These are phyloP conservation scores for Dictyostelium purpureum DNA, from an alignment of 78 protist species.

Conservation along the genomic window DNA sequence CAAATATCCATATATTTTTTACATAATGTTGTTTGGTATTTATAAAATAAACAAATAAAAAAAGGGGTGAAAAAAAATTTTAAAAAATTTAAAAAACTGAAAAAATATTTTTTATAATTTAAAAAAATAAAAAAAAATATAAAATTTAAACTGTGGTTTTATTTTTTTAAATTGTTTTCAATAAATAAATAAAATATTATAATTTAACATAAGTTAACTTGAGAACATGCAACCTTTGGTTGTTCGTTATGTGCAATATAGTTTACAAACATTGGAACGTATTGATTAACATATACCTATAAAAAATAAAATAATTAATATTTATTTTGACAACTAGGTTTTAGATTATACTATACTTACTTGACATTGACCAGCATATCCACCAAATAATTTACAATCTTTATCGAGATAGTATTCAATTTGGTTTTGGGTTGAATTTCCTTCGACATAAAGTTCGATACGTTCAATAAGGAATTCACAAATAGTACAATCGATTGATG, in stretches of 20 bases:
- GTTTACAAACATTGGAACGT: not conserved
- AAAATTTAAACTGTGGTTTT: not conserved
- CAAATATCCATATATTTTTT: too few relatives aligned
- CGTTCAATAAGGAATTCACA: not conserved
- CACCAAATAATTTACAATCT: not conserved
- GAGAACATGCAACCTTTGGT: not conserved
- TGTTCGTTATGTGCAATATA: not conserved
- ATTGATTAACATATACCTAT: not conserved
- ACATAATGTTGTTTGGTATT: too few relatives aligned
- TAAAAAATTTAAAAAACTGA: not conserved
- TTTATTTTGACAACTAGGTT: too few relatives aligned
- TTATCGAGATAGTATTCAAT: not conserved
- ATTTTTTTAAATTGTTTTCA: not conserved
- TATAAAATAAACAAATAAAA: not conserved
- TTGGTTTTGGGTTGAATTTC: not conserved
- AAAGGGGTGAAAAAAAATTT: not conserved
- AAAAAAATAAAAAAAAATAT: not conserved
- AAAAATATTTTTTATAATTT: not conserved
- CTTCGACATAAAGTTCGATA: not conserved
- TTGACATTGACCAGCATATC: not conserved
- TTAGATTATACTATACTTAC: too few relatives aligned
- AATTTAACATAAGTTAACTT: not conserved
- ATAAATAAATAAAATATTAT: not conserved
- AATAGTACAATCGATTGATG: not conserved
- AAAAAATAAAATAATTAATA: too few relatives aligned